Evolutionary conservation across 2,329 filamentous ascomycete species (phyloP), one percentile per base, ranked within the genome.

Genomic region (Apiospora rasikravindrae): DNA sequence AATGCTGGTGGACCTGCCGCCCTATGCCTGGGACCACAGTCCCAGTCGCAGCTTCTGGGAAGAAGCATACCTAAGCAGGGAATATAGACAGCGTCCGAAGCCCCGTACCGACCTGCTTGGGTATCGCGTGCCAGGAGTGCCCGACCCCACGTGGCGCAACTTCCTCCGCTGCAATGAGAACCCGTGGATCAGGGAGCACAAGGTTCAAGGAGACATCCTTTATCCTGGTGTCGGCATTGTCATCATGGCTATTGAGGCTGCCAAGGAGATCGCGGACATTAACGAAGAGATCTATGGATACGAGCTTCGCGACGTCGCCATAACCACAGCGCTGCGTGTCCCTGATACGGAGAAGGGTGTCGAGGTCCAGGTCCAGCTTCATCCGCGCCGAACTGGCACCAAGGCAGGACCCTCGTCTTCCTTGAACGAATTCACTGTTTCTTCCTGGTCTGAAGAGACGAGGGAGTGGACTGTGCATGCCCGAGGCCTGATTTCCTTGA

Each of bases 21-120:
- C 83, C 0, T 89, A 89, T 72, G 83, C 85, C 2, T 90, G 88
- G 87, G 87, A 89, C 37, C 88, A 89, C 72, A 51, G 68, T n/a
- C 47, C 45, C 14, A 78, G 80, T 33, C 86, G 83, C 44, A 80
- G 77, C 0, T 88, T 88, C 76, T 89, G 88, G 88, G 83, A 87
- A 71, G 87, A 90, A 72, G 85, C 85, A 0, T 83, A 86, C 53
- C 75, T 86, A 1, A 85, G 84, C 24, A 76, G 78, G 16, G 81
- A 83, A 6, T 83, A 83, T 64, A 83, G 86, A 4, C 83, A 85
- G 71, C 81, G 85, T 19, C 78, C 82, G 33, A 83, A 83, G 70
- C 82, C 83, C 1, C 82, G 87, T 13, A 84, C 86, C 49, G 88
- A 89, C 72, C 81, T 89, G 2, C 83, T 89, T 42, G 88, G 88